phyloP scores from a whole-genome alignment of 2,329 filamentous ascomycete species.

The Fusarium subtropicale region DNA sequence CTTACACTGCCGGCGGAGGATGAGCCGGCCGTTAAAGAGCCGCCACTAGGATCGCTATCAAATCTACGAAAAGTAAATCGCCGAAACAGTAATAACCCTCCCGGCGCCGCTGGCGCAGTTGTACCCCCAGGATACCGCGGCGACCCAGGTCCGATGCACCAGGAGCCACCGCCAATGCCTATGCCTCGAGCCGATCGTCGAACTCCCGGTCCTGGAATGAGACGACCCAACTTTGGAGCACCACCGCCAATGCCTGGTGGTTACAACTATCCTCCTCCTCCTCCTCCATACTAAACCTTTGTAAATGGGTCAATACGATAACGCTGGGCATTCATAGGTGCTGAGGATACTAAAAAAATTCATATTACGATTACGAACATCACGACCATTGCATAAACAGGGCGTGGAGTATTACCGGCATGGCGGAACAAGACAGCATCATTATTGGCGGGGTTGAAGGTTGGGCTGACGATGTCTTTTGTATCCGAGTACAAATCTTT shows the following conservation, averaged over 20 bases:
- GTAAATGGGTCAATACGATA: conserved; percentile 19
- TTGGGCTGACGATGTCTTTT: conserved; percentile 42
- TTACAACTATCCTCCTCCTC: conserved; percentile 34
- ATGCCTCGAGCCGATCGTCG: conserved; percentile 44
- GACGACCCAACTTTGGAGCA: conserved; percentile 39
- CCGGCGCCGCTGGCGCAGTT: conserved; percentile 36
- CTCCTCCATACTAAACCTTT: conserved; percentile 30
- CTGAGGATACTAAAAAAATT: conserved; percentile 28
- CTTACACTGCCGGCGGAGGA: conserved; percentile 73
- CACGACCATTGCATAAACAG: conserved; percentile 46
- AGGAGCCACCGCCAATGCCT: conserved; percentile 41
- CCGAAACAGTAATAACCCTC: conserved; percentile 55
- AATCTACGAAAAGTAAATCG: conserved; percentile 61
- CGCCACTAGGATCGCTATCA: conserved; percentile 66
- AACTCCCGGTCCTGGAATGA: conserved; percentile 46
- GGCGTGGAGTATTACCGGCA: conserved; percentile 45
- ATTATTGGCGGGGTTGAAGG: conserved; percentile 41
- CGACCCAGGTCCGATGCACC: conserved; percentile 44
- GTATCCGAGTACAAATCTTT: conserved; percentile 41
- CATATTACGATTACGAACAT: conserved; percentile 48
- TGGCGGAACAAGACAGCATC: conserved; percentile 41
- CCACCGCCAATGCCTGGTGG: conserved; percentile 39
- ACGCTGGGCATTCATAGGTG: conserved; percentile 25
- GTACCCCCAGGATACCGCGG: conserved; percentile 45
- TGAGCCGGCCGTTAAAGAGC: conserved; percentile 68